Evolutionary conservation across 2,329 filamentous ascomycete species (phyloP), one percentile per base, ranked within the genome.

Genomic region (Harringtonia lauricola): DNA sequence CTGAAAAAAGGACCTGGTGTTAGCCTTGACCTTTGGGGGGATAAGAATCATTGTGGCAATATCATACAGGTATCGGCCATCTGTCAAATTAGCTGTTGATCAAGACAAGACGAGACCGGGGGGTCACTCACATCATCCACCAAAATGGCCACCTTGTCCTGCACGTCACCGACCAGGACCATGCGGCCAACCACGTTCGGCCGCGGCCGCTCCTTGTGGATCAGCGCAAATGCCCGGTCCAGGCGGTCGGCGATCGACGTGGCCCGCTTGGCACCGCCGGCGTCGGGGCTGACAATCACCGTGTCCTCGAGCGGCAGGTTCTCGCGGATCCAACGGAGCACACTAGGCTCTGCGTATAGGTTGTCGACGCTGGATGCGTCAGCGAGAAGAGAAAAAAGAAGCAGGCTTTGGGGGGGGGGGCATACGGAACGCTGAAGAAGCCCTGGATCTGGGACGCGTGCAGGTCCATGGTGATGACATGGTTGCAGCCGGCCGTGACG

Each of bases 131-230:
- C 49, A 36, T 53, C 51, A 28, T 53, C 57, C 39, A 98, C 90
- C 39, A 98, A 80, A 58, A 98, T 95, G 47, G 90, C 90, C 26
- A 90, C 81, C 68, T 92, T 92, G 66, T 86, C 85, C 52, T 80
- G 76, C 38, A 96, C 92, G 52, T 94, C 88, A 52, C 92, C 92
- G 41, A 96, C 90, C n/a, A 98, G 81, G 1, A 88, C 84, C 86
- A 94, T 94, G 54, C 84, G 80, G 8, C 81, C 86, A 45, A 92
- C 86, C 58, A 90, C 86, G 56, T 90, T 89, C 37, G 65, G 65
- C 41, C 86, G 79, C 7, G 88, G 84, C 46, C 89, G 85, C 66
- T 95, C 90, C 69, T 96, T 95, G 74, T 95, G 89, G 54, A 96
- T 96, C 43, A 96, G 77, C 9, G 90, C 90, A 62, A 96, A 95